Evolutionary conservation across 352 stramenopile genomes (phyloP), one percentile per base, ranked within the genome.

Genomic region (Pythium plurisporium): DNA sequence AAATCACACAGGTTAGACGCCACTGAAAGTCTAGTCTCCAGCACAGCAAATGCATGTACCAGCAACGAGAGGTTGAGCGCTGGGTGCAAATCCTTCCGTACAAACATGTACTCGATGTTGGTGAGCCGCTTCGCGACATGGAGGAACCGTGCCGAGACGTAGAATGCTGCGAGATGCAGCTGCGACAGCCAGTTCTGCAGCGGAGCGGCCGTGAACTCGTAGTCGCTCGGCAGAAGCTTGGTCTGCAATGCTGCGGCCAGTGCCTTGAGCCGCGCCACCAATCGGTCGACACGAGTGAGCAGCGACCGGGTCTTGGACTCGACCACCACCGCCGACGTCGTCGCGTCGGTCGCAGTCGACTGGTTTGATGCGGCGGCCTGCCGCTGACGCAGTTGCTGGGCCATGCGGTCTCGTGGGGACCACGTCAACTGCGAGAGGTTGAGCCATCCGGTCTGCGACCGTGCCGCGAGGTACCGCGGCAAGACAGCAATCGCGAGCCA

Each of bases 51-150:
- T 42, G 1, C 7, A 63, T 66, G 54, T 72, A 88, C 75, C 55
- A 94, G 72, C 9, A 91, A 58, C 5, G 83, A 88, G 40, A 92
- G 45, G 50, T 91, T 92, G 53, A 80, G 60, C 72, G 45, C 69
- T 48, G 14, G 70, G 62, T 58, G 73, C 58, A 86, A 49, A 40
- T 92, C 75, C 38, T 78, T 86, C 23, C 80, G 76, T 29, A 85
- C 78, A 42, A 93, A 91, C 15, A 93, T 65, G 65, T 94, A 92
- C 47, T 91, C 79, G 36, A 93, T 76, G 10, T 67, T 70, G 12
- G 76, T 61, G 27, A 88, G 42, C 23, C 86, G 83, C 55, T 89
- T 95, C 19, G 83, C 65, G 52, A 89, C 7, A 42, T 89, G 56
- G 14, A 91, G 62, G 62, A 89, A 92, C 49, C 60, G 70, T n/a